A percentile compares a stretch with the other conserved stretches of the same genome.
Conservation (phyloP, 169 alveolate genomes). For the Babesia caballi region DNA sequence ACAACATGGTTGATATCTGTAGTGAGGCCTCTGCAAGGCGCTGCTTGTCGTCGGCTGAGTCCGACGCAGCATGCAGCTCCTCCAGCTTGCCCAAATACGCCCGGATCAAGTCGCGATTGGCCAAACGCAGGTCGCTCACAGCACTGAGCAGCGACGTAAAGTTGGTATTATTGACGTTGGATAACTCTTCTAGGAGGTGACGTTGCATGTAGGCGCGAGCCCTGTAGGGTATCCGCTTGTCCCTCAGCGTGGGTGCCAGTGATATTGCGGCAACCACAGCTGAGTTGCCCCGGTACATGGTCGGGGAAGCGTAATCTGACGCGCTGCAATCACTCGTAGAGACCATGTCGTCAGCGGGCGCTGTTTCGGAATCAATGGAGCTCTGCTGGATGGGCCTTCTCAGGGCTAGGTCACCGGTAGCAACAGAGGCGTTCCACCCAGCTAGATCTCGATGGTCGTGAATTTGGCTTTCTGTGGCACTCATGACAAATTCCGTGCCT, state of each 20-base stretch:
- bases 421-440: no score
- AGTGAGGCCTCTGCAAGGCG: neutral
- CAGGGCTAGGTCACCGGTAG: no score
- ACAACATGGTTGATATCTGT: neutral
- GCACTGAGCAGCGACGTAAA: neutral
- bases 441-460: no score
- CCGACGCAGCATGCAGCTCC: neutral
- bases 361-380: neutral
- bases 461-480: no score
- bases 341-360: neutral
- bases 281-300: neutral
- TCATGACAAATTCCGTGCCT: constrained; percentile 40
- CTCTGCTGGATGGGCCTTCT: no score
- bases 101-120: neutral
- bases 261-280: neutral
- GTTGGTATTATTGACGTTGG: neutral
- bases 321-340: neutral
- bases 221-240: neutral
- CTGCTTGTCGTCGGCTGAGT: neutral
- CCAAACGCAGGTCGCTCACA: neutral
- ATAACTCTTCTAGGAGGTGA: neutral
- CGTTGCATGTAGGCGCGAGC: constrained; percentile 5
- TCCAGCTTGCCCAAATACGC: neutral
- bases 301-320: no score
- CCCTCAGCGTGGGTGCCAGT: neutral